A percentile compares a stretch with the other conserved stretches of the same genome.
phyloP scores from a whole-genome alignment of 768 basidiomycete genomes.

The Lactarius pseudohatsudake region DNA sequence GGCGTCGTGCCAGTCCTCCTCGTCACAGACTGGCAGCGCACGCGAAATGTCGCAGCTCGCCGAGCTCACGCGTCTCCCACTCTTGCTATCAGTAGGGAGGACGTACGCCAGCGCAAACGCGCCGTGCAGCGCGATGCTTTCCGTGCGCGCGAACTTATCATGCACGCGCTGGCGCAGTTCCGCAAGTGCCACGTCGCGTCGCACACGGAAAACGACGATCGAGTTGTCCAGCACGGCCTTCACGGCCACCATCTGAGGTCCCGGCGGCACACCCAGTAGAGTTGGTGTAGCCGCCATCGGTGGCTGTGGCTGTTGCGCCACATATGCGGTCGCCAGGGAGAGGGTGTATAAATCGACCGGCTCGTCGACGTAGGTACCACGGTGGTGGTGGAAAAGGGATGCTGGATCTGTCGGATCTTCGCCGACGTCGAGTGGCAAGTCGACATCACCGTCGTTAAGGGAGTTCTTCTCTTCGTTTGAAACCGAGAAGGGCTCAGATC shows the following conservation, averaged over 20 bases:
- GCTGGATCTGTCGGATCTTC: conserved; percentile 5
- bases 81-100: conserved; percentile 39
- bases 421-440: background rate
- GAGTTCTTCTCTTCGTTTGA: background rate
- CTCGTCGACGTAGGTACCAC: background rate
- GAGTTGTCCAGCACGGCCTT: conserved; percentile 64
- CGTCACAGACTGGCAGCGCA: conserved; percentile 11
- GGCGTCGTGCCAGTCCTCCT: conserved; percentile 23
- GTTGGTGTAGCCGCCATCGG: background rate
- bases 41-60: conserved; percentile 13
- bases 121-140: conserved; percentile 51
- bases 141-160: conserved; percentile 66
- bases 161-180: conserved; percentile 59
- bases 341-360: background rate
- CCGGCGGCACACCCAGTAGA: conserved; percentile 15
- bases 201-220: conserved; percentile 61
- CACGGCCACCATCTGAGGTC: conserved; percentile 44
- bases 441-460: background rate
- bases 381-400: background rate
- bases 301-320: conserved; percentile 25
- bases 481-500: conserved; percentile 30
- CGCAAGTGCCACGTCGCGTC: conserved; percentile 46
- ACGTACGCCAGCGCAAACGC: conserved; percentile 58
- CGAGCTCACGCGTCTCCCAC: conserved; percentile 14
- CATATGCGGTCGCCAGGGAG: background rate